Evolutionary conservation across 768 basidiomycete genomes (phyloP).

Genomic region (Podaxis carcinomalis): DNA sequence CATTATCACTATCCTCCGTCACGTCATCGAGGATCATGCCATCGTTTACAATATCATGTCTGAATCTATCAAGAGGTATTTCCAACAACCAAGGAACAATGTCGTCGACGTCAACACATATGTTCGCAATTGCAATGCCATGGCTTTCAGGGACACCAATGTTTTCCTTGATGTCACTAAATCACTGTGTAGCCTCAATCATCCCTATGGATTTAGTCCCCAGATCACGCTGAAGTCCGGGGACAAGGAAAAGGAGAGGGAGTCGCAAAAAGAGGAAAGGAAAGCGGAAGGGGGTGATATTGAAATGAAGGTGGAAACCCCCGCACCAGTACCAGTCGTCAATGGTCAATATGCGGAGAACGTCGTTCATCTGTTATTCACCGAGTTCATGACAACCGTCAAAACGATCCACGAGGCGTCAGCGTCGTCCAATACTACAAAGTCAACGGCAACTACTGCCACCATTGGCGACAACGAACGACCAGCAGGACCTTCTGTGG

Average conservation of each 20-base stretch:
- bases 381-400: slow-evolving; percentile 61
- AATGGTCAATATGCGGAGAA: slow-evolving; percentile 47
- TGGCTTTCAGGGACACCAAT: slow-evolving; percentile 77
- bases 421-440: slow-evolving; percentile 9
- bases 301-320: slow-evolving; percentile 61
- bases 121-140: slow-evolving; percentile 70
- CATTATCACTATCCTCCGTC: slow-evolving; percentile 85
- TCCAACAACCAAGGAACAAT: slow-evolving; percentile 66
- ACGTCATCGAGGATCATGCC: slow-evolving; percentile 75
- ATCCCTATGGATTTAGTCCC: slow-evolving; percentile 53
- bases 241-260: slow-evolving; percentile 20
- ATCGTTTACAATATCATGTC: slow-evolving; percentile 71
- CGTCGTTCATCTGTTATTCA: slow-evolving; percentile 65
- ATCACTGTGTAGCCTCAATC: slow-evolving; percentile 66
- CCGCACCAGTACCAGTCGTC: slow-evolving; percentile 20
- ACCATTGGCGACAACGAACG: neutral
- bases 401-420: slow-evolving; percentile 39
- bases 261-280: neutral
- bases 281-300: slow-evolving; percentile 18
- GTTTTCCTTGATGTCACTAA: slow-evolving; percentile 73
- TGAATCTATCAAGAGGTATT: slow-evolving; percentile 78
- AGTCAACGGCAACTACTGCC: neutral
- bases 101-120: slow-evolving; percentile 66
- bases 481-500: neutral
- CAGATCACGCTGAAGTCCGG: slow-evolving; percentile 57